Percentiles rank a stretch among this genome's conserved stretches.
These are phyloP conservation scores for Linum tenue DNA, from an alignment of 345 rosid genomes.

Conservation along the genomic window DNA sequence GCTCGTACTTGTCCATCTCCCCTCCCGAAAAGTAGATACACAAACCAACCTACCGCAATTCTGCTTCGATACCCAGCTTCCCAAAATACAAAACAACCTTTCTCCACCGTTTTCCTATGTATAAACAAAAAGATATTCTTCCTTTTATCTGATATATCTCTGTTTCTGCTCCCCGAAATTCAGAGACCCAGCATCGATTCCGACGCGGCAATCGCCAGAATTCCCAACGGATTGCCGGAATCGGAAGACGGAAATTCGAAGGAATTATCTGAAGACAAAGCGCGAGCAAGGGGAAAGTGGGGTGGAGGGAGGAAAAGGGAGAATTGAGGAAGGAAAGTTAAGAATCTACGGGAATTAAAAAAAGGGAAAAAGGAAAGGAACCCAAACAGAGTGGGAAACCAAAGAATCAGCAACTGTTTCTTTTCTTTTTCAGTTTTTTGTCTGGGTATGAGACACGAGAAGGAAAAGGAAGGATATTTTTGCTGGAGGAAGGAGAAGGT, in stretches of 20 bases:
- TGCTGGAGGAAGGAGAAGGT: too few species aligned
- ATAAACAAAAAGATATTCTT: too few species aligned
- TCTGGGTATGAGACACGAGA: too few species aligned
- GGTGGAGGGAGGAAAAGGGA: neutral
- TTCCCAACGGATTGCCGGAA: neutral
- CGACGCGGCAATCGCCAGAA: neutral
- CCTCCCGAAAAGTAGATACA: neutral
- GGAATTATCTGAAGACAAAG: neutral
- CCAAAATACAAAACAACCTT: too few species aligned
- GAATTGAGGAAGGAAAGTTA: neutral
- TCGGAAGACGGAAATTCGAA: neutral
- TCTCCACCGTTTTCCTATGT: too few species aligned
- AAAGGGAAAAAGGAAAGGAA: neutral
- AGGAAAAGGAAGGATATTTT: too few species aligned
- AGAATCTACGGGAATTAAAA: neutral
- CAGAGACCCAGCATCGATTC: neutral
- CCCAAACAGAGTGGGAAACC: neutral
- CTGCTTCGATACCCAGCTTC: neutral
- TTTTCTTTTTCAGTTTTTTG: too few species aligned
- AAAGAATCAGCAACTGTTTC: neutral
- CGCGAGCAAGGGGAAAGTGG: neutral
- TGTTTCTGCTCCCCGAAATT: neutral
- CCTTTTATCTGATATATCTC: too few species aligned
- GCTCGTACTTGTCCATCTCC: constrained; percentile 5
- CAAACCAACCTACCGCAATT: neutral